phyloP scores from a whole-genome alignment of 805 yeast species.

The Kluyveromyces nonfermentans region DNA sequence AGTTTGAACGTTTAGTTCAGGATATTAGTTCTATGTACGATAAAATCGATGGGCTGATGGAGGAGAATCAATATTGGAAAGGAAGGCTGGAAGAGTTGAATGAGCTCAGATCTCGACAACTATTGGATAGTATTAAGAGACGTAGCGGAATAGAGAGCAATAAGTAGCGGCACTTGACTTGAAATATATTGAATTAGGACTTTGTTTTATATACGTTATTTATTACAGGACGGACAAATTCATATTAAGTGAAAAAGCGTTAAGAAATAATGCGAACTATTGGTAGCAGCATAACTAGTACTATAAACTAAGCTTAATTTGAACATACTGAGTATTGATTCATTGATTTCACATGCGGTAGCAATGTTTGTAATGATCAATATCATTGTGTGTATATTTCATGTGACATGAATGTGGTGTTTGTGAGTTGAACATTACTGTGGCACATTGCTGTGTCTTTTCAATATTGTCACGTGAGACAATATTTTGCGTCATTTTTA shows the following conservation, averaged over 20 bases:
- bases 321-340: no score
- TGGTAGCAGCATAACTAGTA: no score
- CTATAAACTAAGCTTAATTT: no score
- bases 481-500: background rate
- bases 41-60: slow-evolving; percentile 16
- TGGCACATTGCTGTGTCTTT: background rate
- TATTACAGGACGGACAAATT: no score
- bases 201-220: no score
- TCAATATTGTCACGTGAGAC: background rate
- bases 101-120: slow-evolving; percentile 20
- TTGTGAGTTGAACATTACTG: background rate
- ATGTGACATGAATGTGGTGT: background rate
- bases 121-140: slow-evolving; percentile 19
- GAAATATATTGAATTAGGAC: no score
- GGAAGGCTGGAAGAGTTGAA: slow-evolving; percentile 18
- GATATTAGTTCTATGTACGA: slow-evolving; percentile 16
- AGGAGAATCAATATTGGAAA: slow-evolving; percentile 27
- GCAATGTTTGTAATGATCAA: background rate
- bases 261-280: no score
- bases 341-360: no score
- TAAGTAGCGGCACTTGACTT: background rate
- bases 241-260: no score
- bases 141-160: slow-evolving; percentile 8
- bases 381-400: background rate
- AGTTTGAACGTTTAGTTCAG: slow-evolving; percentile 13